These are phyloP conservation scores for Leptodontidium sp. DNA, from an alignment of 2,329 filamentous ascomycete genomes.

Conservation along the genomic window DNA sequence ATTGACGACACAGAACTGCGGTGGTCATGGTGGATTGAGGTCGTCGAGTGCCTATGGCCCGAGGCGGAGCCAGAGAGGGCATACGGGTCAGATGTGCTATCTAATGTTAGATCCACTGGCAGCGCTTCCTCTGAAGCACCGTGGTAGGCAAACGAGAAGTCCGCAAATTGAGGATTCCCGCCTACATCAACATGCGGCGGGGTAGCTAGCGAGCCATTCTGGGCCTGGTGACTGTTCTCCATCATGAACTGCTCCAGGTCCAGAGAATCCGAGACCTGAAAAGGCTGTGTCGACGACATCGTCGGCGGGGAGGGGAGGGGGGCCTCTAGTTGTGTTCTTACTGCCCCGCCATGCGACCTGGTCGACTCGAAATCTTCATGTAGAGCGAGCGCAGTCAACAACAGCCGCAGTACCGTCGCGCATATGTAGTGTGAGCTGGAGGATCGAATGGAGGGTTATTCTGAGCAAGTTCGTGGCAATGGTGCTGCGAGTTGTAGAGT, in stretches of 20 bases:
- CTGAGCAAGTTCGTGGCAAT: not conserved
- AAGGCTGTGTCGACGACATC: conserved; percentile 16
- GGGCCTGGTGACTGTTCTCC: conserved; percentile 35
- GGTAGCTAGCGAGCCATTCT: conserved; percentile 34
- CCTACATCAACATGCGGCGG: conserved; percentile 41
- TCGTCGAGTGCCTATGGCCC: conserved; percentile 39
- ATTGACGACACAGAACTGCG: conserved; percentile 37
- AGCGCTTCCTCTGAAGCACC: conserved; percentile 52
- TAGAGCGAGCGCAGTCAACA: not conserved
- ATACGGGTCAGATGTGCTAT: conserved; percentile 39
- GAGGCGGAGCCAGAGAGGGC: conserved; percentile 34
- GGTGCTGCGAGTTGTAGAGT: not conserved
- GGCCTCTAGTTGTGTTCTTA: conserved; percentile 9
- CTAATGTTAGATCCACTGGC: conserved; percentile 46
- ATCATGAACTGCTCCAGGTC: conserved; percentile 45
- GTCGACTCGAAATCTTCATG: not conserved
- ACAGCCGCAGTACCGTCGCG: not conserved
- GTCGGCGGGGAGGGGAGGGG: not conserved
- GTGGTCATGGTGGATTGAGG: conserved; percentile 36
- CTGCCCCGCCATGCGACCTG: conserved; percentile 16
- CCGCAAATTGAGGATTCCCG: conserved; percentile 54
- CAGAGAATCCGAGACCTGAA: conserved; percentile 32
- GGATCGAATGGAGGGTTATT: not conserved
- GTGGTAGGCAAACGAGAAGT: conserved; percentile 62
- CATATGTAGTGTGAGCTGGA: not conserved